Evolutionary conservation across 495 filamentous ascomycete genomes (phyloP).

Genomic region (Penicillium simplicissimum): DNA sequence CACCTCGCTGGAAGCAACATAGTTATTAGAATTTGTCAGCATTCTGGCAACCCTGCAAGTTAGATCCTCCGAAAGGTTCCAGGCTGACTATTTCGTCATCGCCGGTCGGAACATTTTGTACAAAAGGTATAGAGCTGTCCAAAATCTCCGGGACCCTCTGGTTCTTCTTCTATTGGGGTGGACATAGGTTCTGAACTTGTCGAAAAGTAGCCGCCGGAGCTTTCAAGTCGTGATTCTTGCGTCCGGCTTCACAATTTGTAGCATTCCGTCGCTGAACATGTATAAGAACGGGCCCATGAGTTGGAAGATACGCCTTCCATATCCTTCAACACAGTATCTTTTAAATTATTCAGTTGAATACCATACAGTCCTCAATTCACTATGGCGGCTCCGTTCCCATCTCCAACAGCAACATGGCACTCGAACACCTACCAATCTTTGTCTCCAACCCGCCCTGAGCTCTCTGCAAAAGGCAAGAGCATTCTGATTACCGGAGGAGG

Average conservation of each 20-base stretch:
- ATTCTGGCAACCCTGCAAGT: slow-evolving; percentile 22
- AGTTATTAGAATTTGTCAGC: slow-evolving; percentile 1
- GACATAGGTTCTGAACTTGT: not conserved
- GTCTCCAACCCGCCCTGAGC: slow-evolving; percentile 39
- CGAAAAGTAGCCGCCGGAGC: not conserved
- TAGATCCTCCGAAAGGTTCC: not conserved
- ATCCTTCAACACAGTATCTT: no score
- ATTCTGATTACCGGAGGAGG: slow-evolving; percentile 52
- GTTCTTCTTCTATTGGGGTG: not conserved
- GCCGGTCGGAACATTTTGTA: slow-evolving; percentile 44
- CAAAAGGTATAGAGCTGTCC: not conserved
- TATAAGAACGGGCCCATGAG: not conserved
- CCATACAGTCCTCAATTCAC: slow-evolving; percentile 3
- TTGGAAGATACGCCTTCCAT: not conserved
- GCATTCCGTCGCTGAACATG: not conserved
- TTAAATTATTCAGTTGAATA: not conserved
- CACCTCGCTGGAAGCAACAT: no score
- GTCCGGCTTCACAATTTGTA: not conserved
- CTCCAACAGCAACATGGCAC: slow-evolving; percentile 32
- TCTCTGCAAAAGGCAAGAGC: slow-evolving; percentile 45
- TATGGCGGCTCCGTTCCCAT: slow-evolving; percentile 29
- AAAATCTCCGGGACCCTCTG: not conserved
- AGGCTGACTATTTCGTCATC: not conserved
- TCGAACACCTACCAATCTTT: slow-evolving; percentile 42
- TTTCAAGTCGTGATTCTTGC: not conserved